These are phyloP conservation scores for Avena sativa DNA, from an alignment of 176 grass and related monocot species.

Conservation along the genomic window DNA sequence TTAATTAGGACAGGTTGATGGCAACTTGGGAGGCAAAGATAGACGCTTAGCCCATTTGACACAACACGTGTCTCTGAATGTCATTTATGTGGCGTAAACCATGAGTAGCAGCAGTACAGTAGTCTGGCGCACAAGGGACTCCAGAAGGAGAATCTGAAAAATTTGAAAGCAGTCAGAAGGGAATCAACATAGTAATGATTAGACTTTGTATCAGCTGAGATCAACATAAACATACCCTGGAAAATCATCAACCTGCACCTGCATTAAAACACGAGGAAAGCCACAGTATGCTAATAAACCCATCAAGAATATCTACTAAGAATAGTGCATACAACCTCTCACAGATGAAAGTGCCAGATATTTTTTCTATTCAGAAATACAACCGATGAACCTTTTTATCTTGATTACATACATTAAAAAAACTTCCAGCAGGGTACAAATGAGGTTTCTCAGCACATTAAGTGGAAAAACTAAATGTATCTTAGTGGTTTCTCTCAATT, in stretches of 20 bases:
- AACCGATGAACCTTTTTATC: not conserved
- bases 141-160: not conserved
- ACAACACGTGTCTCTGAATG: not conserved
- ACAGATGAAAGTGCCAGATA: slow-evolving; percentile 1
- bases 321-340: not conserved
- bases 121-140: not conserved
- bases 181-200: not conserved
- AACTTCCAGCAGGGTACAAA: slow-evolving; percentile 13
- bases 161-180: not conserved
- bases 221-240: not conserved
- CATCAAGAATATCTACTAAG: not conserved
- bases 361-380: slow-evolving; percentile 15
- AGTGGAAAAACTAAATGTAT: slow-evolving; percentile 13
- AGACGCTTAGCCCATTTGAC: not conserved
- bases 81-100: not conserved
- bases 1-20: slow-evolving; percentile 23
- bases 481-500: slow-evolving; percentile 4
- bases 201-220: not conserved
- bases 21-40: slow-evolving; percentile 10
- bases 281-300: not conserved
- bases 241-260: not conserved
- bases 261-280: slow-evolving; percentile 24
- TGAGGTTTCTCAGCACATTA: slow-evolving; percentile 16
- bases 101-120: not conserved
- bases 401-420: not conserved